Evolutionary conservation across 768 basidiomycete genomes (phyloP).

Genomic region (Amanita jacksonii): DNA sequence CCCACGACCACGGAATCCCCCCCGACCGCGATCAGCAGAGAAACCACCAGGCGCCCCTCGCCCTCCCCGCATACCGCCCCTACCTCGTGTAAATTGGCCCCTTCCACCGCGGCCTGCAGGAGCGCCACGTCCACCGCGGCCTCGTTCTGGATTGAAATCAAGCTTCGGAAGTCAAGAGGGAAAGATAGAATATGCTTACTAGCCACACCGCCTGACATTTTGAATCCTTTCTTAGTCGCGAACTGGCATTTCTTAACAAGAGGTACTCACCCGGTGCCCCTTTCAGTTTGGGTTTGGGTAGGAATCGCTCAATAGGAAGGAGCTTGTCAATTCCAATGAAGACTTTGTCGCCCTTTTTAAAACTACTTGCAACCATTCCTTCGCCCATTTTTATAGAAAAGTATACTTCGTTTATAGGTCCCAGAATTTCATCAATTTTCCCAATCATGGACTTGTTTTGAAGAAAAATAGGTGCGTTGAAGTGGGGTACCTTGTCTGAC

Average conservation of each 20-base stretch:
- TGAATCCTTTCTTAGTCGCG: neutral
- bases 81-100: conserved; percentile 24
- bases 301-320: conserved; percentile 89
- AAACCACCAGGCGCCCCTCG: conserved; percentile 28
- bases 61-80: conserved; percentile 34
- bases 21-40: conserved; percentile 29
- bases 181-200: conserved; percentile 25
- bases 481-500: conserved; percentile 91
- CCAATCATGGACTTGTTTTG: conserved; percentile 94
- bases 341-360: conserved; percentile 97
- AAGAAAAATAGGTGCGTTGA: conserved; percentile 97
- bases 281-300: conserved; percentile 97
- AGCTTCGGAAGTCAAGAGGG: conserved; percentile 7
- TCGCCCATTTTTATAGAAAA: conserved; percentile 97
- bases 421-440: conserved; percentile 98
- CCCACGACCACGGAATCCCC: conserved; percentile 26
- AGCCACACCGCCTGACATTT: conserved; percentile 30
- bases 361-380: conserved; percentile 91
- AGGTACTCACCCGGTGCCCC: conserved; percentile 45
- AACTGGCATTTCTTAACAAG: conserved; percentile 9
- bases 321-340: conserved; percentile 98
- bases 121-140: conserved; percentile 26
- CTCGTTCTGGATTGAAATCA: conserved; percentile 24
- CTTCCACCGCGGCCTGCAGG: conserved; percentile 20
- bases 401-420: conserved; percentile 97